Percentiles rank a stretch among this genome's conserved stretches.
These are phyloP conservation scores for Suillus subluteus DNA, from an alignment of 768 basidiomycete species.

Conservation along the genomic window DNA sequence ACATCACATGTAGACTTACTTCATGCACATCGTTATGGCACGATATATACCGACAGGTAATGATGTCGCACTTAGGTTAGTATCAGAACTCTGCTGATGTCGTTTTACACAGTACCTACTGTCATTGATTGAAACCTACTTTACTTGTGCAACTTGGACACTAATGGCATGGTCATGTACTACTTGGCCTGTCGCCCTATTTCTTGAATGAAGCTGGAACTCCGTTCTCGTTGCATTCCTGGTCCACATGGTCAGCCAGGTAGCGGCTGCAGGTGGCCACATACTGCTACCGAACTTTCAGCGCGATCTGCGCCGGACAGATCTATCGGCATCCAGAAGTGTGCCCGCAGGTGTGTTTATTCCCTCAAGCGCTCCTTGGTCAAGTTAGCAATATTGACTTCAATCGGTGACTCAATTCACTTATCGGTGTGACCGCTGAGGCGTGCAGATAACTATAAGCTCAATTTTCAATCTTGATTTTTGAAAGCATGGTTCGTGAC, in stretches of 20 bases:
- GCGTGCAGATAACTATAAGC: not conserved
- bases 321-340: not conserved
- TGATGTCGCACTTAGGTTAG: not conserved
- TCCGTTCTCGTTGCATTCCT: not conserved
- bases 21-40: not conserved
- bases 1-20: constrained; percentile 9
- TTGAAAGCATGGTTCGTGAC: not conserved
- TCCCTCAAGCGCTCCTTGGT: too few species aligned
- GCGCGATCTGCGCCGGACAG: not conserved
- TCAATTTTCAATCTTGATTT: not conserved
- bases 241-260: not conserved
- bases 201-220: not conserved
- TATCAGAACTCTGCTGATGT: not conserved
- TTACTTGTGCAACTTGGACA: not conserved
- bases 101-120: not conserved
- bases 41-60: constrained; percentile 5
- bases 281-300: not conserved
- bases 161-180: not conserved
- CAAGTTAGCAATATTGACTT: not conserved
- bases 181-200: not conserved
- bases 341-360: not conserved
- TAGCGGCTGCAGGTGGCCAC: not conserved
- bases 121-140: not conserved
- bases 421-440: not conserved
- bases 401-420: not conserved